Evolutionary conservation across 768 basidiomycete species (phyloP), one percentile per base, ranked within the genome.

Genomic region (Terana coerulea): DNA sequence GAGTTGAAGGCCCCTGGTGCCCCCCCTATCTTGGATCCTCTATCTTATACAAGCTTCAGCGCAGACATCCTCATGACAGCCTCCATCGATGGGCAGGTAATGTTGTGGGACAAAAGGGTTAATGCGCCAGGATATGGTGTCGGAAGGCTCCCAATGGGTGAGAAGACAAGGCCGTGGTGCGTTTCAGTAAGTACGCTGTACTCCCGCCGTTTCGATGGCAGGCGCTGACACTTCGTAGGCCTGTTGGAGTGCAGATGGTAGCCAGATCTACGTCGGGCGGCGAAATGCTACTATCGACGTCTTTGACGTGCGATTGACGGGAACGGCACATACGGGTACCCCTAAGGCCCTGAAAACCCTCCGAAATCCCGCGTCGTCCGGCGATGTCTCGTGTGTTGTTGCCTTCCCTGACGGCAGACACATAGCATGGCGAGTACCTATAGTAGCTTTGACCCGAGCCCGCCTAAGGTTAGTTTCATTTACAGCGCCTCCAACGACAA

Each of bases 111-210:
- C 65, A 79, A 85, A 61, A 74, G 95, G 56, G 81, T 80, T 29
- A 73, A 84, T 48, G 74, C 75, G 6, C 69, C 78, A 33, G 83
- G 86, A 25, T 72, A 67, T 34, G 89, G 92, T 5, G 88, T 93
- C 1, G 93, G 92, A 26, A 74, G 92, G 58, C 70, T 98, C 48
- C 88, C 87, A 81, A 83, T 91, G 75, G 86, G 84, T 61, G 94
- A 95, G 57, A 93, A 90, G 69, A 91, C 90, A 19, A 92, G 92
- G 26, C 92, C 91, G 10, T 98, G 94, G 93, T 97, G 93, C 68
- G 79, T 95, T 61, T 94, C 94, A 56, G 95, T 98, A 68, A 63
- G 83, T 73, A 40, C n/a, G 47, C 12, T 21, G 29, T 53, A 45
- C 25, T 28, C 31, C 21, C 34, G 25, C 5, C 26, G 52, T 43